Percentiles rank a stretch among this genome's conserved stretches.
These are phyloP conservation scores for Camelina hispida DNA, from an alignment of 345 rosid genomes.

Conservation along the genomic window DNA sequence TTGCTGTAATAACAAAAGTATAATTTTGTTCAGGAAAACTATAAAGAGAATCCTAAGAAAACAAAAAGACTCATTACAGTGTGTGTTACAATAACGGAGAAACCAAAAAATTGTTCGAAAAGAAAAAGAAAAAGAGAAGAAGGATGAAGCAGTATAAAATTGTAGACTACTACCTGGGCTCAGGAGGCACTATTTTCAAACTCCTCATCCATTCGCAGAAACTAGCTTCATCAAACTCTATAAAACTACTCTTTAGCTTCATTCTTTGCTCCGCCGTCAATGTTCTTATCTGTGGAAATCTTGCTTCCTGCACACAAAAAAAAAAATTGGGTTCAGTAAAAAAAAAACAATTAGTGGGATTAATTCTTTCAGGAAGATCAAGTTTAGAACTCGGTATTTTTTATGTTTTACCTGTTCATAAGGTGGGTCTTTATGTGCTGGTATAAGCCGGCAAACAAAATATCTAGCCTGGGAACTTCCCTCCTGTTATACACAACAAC, in stretches of 20 bases:
- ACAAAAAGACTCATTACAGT: slow-evolving; percentile 36
- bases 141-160: background rate
- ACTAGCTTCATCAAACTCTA: slow-evolving; percentile 92
- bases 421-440: slow-evolving; percentile 98
- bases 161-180: slow-evolving; percentile 55
- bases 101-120: background rate
- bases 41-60: slow-evolving; percentile 32
- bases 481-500: slow-evolving; percentile 59
- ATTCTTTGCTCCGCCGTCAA: slow-evolving; percentile 68
- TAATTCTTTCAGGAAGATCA: background rate
- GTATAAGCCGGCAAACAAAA: slow-evolving; percentile 88
- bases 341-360: background rate
- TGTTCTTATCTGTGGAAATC: slow-evolving; percentile 81
- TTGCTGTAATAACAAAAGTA: slow-evolving; percentile 19
- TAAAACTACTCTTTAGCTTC: slow-evolving; percentile 80
- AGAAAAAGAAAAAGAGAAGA: background rate
- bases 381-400: background rate
- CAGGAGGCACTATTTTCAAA: slow-evolving; percentile 79
- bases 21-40: slow-evolving; percentile 9
- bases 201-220: slow-evolving; percentile 91
- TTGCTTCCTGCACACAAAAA: slow-evolving; percentile 72
- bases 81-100: background rate
- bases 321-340: background rate
- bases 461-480: slow-evolving; percentile 96
- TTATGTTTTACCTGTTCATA: slow-evolving; percentile 75